Evolutionary conservation across 495 filamentous ascomycete species (phyloP).

Genomic region (Tuber indicum): DNA sequence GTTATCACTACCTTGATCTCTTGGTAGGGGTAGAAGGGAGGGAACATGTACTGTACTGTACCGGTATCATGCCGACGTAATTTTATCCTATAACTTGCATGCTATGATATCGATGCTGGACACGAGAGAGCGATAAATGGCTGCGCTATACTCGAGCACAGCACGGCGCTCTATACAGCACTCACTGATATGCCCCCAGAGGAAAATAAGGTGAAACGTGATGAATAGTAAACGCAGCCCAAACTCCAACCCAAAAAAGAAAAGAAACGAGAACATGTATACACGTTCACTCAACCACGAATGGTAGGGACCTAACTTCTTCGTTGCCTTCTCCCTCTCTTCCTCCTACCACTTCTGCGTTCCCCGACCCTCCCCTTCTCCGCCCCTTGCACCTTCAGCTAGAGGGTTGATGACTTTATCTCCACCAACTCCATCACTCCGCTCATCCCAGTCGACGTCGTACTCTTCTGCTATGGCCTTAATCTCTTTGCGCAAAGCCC

Average conservation of each 20-base stretch:
- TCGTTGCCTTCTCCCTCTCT: conserved; percentile 2
- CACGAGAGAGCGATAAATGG: neutral
- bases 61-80: neutral
- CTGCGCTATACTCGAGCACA: neutral
- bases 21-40: neutral
- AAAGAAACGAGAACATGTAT: neutral
- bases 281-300: neutral
- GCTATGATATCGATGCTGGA: neutral
- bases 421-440: conserved; percentile 60
- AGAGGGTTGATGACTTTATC: conserved; percentile 65
- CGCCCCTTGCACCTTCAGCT: neutral
- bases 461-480: conserved; percentile 77
- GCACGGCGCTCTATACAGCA: neutral
- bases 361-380: too few relatives aligned
- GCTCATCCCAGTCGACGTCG: conserved; percentile 91
- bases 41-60: too few relatives aligned
- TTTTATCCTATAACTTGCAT: neutral
- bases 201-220: neutral
- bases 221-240: neutral
- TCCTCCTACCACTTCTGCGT: neutral
- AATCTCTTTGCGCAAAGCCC: conserved; percentile 71
- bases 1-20: neutral
- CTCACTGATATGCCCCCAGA: neutral
- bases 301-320: neutral
- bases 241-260: neutral